These are phyloP conservation scores for Cyclotella atomus DNA, from an alignment of 108 stramenopile genomes.

Conservation along the genomic window DNA sequence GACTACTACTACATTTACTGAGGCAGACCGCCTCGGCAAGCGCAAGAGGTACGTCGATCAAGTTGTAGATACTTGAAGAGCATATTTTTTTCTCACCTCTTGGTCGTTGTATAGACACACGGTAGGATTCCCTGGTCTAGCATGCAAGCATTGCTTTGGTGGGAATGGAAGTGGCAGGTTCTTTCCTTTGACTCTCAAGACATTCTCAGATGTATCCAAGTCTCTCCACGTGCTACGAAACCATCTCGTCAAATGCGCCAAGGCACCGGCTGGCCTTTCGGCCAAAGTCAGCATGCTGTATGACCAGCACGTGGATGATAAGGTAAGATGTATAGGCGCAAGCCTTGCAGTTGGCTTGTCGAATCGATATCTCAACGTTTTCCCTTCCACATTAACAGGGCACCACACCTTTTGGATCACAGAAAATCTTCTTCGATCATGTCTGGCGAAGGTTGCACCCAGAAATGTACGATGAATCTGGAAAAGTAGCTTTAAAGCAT, in stretches of 20 bases:
- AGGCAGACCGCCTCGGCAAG: slow-evolving; percentile 51
- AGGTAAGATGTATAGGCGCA: slow-evolving; percentile 29
- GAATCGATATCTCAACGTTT: not conserved
- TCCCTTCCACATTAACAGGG: not conserved
- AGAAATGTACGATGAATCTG: slow-evolving; percentile 22
- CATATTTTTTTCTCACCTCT: not conserved
- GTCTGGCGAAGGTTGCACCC: slow-evolving; percentile 51
- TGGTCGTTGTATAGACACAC: slow-evolving; percentile 9
- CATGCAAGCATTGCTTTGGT: slow-evolving; percentile 47
- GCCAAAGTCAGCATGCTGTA: slow-evolving; percentile 57
- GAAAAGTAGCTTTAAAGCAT: not conserved
- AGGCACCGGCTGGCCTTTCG: slow-evolving; percentile 71
- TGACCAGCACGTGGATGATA: slow-evolving; percentile 69
- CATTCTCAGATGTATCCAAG: slow-evolving; percentile 50
- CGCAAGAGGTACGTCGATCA: slow-evolving; percentile 42
- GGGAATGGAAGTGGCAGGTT: slow-evolving; percentile 47
- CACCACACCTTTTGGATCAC: slow-evolving; percentile 46
- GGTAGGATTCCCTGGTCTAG: slow-evolving; percentile 45
- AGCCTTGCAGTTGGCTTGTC: not conserved
- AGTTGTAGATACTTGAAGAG: no score
- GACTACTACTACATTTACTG: slow-evolving; percentile 47
- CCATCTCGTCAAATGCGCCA: slow-evolving; percentile 56
- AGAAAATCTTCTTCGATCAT: slow-evolving; percentile 50
- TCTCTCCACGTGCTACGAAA: slow-evolving; percentile 44
- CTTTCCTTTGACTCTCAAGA: slow-evolving; percentile 52